A percentile compares a stretch with the other conserved stretches of the same genome.
Conservation (phyloP, 768 basidiomycete genomes). For the Boletus sensibilis region DNA sequence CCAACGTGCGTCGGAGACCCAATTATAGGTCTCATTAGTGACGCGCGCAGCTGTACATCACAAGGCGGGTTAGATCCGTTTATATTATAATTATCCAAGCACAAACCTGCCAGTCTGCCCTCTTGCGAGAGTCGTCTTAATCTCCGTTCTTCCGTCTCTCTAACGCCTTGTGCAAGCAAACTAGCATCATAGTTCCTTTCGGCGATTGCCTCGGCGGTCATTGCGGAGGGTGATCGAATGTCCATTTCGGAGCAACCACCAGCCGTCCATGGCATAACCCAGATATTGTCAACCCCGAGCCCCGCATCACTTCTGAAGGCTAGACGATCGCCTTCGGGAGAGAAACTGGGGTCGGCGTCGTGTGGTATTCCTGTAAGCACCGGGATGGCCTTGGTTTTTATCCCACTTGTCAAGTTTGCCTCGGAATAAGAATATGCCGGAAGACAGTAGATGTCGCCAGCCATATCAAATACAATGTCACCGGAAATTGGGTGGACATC, state of each 20-base stretch:
- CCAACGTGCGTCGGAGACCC: conserved; percentile 68
- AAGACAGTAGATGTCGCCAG: conserved; percentile 73
- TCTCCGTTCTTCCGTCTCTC: conserved; percentile 50
- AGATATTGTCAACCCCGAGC: conserved; percentile 73
- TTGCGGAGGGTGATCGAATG: conserved; percentile 38
- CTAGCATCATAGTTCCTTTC: conserved; percentile 44
- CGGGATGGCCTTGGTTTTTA: conserved; percentile 49
- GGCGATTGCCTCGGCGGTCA: conserved; percentile 37
- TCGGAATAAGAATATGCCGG: conserved; percentile 41
- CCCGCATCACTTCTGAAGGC: conserved; percentile 73
- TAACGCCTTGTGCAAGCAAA: conserved; percentile 47
- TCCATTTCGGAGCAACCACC: conserved; percentile 61
- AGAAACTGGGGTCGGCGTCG: conserved; percentile 73
- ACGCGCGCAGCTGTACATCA: conserved; percentile 42
- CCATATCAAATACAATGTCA: conserved; percentile 73
- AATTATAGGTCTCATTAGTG: conserved; percentile 75
- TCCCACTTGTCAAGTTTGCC: conserved; percentile 25
- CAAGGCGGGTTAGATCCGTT: conserved; percentile 3
- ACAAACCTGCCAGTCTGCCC: conserved; percentile 50
- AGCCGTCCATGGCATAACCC: conserved; percentile 58
- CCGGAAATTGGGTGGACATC: conserved; percentile 70
- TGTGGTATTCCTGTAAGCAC: conserved; percentile 64
- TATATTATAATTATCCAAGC: not conserved
- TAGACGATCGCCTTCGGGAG: conserved; percentile 60
- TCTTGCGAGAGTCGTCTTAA: conserved; percentile 52